Evolutionary conservation across 116 monocot species (phyloP), one percentile per base, ranked within the genome.

Genomic region (Posidonia oceanica): DNA sequence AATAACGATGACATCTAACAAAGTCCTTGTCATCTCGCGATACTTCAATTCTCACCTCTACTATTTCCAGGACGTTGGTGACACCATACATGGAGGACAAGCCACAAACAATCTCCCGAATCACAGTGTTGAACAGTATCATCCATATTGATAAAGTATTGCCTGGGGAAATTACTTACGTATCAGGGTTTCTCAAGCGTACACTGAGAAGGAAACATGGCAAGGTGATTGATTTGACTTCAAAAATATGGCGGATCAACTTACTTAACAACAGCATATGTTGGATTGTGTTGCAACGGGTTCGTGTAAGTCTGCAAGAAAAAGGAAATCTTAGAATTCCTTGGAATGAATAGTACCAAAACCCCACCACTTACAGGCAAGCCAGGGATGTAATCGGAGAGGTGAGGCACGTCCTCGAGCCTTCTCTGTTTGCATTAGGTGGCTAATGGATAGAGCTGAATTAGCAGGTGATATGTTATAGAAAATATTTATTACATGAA

Each of bases 61-160:
- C 82, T 53, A 96, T 88, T 3, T 91, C 95, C 76, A 81, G 67
- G 66, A 96, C 75, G 67, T 77, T 84, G 23, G 52, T 85, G 53
- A 91, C 91, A 64, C 86, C 86, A 77, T 96, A 96, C 83, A 96
- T 96, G 74, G 84, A 56, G 4, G 64, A 81, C 72, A 96, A 78
- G 17, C 91, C 88, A 70, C 96, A 96, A 5, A 91, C 96, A 40
- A 96, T 77, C 69, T 96, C 96, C 67, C 96, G 86, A 54, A 96
- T 88, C 59, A 96, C 95, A 17, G 96, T 66, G 66, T 66, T 20
- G 39, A 42, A 65, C 41, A 18, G 65, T 41, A 11, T 65, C 65
- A 65, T 65, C 65, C 6, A 40, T 41, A 41, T 42, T 7, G 42
- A 65, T 40, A 18, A 65, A 65, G 41, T 65, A 42, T 65, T 65